Base-by-base conservation (phyloP, 2,329 filamentous ascomycete species). In the Lachnellula arida region DNA sequence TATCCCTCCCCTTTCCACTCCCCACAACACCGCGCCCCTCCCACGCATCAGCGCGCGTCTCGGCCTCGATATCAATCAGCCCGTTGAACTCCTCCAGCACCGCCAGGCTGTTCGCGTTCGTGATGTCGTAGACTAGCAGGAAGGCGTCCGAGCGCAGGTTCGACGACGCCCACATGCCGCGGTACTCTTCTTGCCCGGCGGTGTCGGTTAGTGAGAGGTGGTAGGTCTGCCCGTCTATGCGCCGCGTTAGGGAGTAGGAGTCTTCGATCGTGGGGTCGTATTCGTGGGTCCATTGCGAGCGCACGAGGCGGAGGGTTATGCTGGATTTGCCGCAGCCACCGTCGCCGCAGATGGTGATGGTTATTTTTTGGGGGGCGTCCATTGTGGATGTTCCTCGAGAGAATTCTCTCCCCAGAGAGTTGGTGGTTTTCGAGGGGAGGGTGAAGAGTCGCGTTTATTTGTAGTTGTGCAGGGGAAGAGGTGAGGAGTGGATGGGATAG, bases 181-280 rank as follows among this genome's bases (percentile, higher is more conserved):
- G 86, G 75, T 94, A 94, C 74, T 94, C 89, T 74, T 94, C 89
- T 72, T 94, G 89, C n/a, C 89, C 89, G 25, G 89, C 89, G 1
- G 89, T 93, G 76, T 94, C 89, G 57, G 88, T 93, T 49, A 94
- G 80, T 49, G 81, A 79, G 37, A 94, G 84, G 71, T 89, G 87
- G 78, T 92, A 93, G 50, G 83, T 85, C 52, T 76, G 80, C 67
- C 89, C 89, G 66, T 93, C 89, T 70, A 94, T 85, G 65, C 80
- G 82, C 63, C 89, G 87, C 49, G 89, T 92, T 60, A 94, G 86
- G 66, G 84, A 87, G 78, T 94, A 94, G 64, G 87, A 91, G 78
- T 94, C 89, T 74, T 91, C 87, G 72, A 89, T 89, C 37, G 87
- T 89, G 15, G 87, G 87, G 74, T 89, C 87, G 73, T 90, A 90